A percentile compares a stretch with the other conserved stretches of the same genome.
Conservation (phyloP, 768 basidiomycete genomes). For the Lactarius deliciosus region DNA sequence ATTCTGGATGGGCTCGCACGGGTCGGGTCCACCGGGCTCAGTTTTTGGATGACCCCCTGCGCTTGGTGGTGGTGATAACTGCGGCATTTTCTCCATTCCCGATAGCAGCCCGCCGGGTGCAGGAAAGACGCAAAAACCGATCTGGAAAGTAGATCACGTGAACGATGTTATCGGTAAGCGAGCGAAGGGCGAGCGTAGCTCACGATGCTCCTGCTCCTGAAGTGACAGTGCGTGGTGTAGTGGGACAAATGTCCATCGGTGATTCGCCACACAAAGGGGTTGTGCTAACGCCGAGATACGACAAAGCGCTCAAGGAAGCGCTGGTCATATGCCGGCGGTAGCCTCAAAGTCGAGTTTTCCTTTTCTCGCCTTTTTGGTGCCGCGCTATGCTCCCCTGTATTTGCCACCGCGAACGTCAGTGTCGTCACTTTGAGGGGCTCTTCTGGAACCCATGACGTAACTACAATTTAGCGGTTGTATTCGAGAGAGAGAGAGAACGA, state of each 20-base stretch:
- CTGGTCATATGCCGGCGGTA: not conserved
- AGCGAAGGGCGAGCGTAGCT: not conserved
- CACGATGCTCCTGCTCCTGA: too few relatives aligned
- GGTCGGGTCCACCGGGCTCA: constrained; percentile 6
- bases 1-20: constrained; percentile 13
- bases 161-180: not conserved
- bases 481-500: too few relatives aligned
- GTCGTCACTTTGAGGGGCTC: not conserved
- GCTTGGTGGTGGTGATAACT: not conserved
- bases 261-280: not conserved
- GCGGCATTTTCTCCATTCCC: not conserved
- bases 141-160: constrained; percentile 8
- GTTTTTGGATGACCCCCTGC: not conserved
- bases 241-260: not conserved
- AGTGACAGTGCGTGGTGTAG: not conserved
- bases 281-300: constrained; percentile 3
- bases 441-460: not conserved
- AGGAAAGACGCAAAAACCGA: not conserved
- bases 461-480: not conserved
- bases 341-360: not conserved
- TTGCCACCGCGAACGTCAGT: not conserved
- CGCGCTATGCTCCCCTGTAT: not conserved
- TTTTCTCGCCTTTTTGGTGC: not conserved
- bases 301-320: not conserved
- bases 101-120: not conserved